Percentiles rank a stretch among this genome's conserved stretches.
Conservation (phyloP, 2,329 filamentous ascomycete genomes). For the Microdochium bolleyi region DNA sequence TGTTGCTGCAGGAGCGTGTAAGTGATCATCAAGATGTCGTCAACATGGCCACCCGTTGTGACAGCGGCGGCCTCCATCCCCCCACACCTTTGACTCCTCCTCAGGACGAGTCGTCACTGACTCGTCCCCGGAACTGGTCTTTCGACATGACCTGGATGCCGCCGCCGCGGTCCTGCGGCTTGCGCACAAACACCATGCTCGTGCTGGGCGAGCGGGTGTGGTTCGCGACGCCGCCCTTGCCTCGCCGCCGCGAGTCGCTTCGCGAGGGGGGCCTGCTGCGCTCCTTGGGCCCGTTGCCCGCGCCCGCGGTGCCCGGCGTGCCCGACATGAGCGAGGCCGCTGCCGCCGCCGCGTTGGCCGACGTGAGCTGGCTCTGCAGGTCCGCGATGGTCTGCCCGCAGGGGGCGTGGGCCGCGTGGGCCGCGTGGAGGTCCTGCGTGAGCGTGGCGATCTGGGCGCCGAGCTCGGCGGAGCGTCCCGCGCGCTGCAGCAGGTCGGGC, state of each 20-base stretch:
- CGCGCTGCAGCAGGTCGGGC: neutral
- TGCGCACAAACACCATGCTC: constrained; percentile 1
- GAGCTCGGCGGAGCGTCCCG: neutral
- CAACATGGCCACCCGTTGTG: too few relatives aligned
- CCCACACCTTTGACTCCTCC: neutral
- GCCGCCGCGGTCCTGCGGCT: neutral
- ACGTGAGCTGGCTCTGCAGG: neutral
- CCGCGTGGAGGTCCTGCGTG: neutral
- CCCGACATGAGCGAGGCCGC: neutral
- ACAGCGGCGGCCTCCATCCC: too few relatives aligned
- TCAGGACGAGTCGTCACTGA: neutral
- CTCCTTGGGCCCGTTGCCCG: neutral
- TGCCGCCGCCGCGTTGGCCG: neutral
- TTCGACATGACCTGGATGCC: neutral
- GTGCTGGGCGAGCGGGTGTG: neutral
- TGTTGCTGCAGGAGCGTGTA: neutral
- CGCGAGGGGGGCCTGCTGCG: neutral
- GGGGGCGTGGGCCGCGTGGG: neutral
- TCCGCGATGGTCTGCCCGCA: neutral
- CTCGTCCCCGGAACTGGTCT: neutral
- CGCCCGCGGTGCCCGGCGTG: neutral
- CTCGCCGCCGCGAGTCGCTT: neutral
- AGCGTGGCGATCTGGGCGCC: neutral
- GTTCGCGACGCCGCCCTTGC: neutral
- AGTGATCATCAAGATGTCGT: neutral